Evolutionary conservation across 129 eudicot genomes (phyloP), one percentile per base, ranked within the genome.

Genomic region (Mikania micrantha): DNA sequence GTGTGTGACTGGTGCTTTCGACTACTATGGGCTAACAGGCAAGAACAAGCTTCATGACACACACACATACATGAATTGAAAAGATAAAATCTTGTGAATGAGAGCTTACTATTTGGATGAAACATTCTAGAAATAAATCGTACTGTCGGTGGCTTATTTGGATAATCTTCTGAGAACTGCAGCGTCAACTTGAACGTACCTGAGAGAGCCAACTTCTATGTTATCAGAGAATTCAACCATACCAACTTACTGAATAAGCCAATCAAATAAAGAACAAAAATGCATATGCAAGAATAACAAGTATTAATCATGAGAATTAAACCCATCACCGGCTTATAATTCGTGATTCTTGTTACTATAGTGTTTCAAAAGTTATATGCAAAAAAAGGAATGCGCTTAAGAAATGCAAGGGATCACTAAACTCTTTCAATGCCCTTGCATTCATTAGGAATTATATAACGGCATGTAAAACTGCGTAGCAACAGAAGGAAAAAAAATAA

Each of bases 91-190:
- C 35, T 38, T 49, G 54, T 60, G 6, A 34, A 24, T 19, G 59
- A 20, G 49, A 56, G 74, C 89, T 77, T 84, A 84, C 89, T 84
- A 56, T 84, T 84, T 70, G 89, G 89, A 70, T 84, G 89, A 40
- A 80, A 84, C 89, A 84, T 84, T 74, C 89, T 56, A 25, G 89
- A 84, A 71, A 84, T 78, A 62, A 84, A 84, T 17, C 83, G 81
- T 11, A 84, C 89, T 31, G 85, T 80, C 17, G 88, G 88, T 38
- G 85, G 88, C 83, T 84, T 84, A 53, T 84, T 84, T 63, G 85
- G 85, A 52, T 80, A 80, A 74, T 80, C 89, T 81, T 84, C 85
- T 0, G 83, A 63, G 62, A 80, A 84, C 71, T 84, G 89, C 75
- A 84, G 77, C 3, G 89, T 80, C 74, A 80, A 44, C 74, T 80